Evolutionary conservation across 1,139 yeast genomes (phyloP).

Genomic region (Geotrichum siamense): DNA sequence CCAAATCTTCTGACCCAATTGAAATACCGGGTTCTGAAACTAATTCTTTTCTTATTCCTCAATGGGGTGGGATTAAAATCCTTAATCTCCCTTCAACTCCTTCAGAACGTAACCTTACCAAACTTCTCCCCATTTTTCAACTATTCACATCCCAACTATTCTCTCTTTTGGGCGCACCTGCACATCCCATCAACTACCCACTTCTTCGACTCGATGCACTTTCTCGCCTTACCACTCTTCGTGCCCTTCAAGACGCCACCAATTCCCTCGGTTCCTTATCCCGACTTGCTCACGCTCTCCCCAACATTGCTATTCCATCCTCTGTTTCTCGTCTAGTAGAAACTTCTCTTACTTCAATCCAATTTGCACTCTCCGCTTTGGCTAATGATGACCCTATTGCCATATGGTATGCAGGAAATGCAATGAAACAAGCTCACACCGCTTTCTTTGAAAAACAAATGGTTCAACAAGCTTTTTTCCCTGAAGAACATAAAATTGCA

Average conservation of each 20-base stretch:
- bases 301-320: slow-evolving; percentile 76
- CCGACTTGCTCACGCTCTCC: slow-evolving; percentile 58
- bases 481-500: slow-evolving; percentile 90
- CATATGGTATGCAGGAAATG: slow-evolving; percentile 47
- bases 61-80: slow-evolving; percentile 65
- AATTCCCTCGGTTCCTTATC: slow-evolving; percentile 64
- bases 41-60: slow-evolving; percentile 74
- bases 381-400: slow-evolving; percentile 33
- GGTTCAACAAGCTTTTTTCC: slow-evolving; percentile 92
- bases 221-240: slow-evolving; percentile 49
- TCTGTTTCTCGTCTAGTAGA: slow-evolving; percentile 47
- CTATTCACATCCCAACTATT: slow-evolving; percentile 70
- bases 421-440: slow-evolving; percentile 52
- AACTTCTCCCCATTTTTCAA: slow-evolving; percentile 53
- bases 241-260: slow-evolving; percentile 45
- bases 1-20: slow-evolving; percentile 45
- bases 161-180: slow-evolving; percentile 62
- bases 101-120: slow-evolving; percentile 31
- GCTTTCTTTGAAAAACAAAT: slow-evolving; percentile 92
- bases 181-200: slow-evolving; percentile 43
- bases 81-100: slow-evolving; percentile 21
- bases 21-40: slow-evolving; percentile 29
- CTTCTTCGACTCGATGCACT: slow-evolving; percentile 57
- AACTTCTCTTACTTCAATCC: slow-evolving; percentile 38
- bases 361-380: slow-evolving; percentile 33